phyloP scores from a whole-genome alignment of 257 asterid species.

The Plantago ovata region DNA sequence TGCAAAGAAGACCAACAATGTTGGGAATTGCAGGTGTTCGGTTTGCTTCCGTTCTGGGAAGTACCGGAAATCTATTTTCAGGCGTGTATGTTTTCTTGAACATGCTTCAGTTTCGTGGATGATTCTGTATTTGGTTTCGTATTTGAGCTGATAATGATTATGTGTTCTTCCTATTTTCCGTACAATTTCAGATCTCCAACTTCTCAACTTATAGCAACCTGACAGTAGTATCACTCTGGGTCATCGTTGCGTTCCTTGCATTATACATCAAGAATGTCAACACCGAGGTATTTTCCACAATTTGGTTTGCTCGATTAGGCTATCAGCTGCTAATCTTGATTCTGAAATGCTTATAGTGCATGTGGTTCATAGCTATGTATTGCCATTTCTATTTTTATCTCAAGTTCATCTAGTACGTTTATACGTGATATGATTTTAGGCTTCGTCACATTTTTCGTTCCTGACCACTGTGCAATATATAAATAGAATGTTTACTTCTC shows the following conservation, averaged over 20 bases:
- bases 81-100: slow-evolving; percentile 51
- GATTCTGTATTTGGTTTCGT: not conserved
- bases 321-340: slow-evolving; percentile 1
- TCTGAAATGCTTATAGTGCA: too few species aligned
- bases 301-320: slow-evolving; percentile 14
- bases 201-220: slow-evolving; percentile 90
- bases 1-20: slow-evolving; percentile 51
- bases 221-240: slow-evolving; percentile 89
- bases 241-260: slow-evolving; percentile 59
- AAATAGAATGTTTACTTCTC: slow-evolving; percentile 12
- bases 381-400: too few species aligned
- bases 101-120: not conserved
- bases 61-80: slow-evolving; percentile 86
- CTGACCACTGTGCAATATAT: not conserved
- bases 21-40: slow-evolving; percentile 73
- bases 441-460: too few species aligned
- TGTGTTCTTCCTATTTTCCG: slow-evolving; percentile 14
- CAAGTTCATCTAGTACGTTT: too few species aligned
- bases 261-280: slow-evolving; percentile 75
- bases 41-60: slow-evolving; percentile 90
- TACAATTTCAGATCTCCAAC: slow-evolving; percentile 75
- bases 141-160: slow-evolving; percentile 3
- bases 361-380: too few species aligned
- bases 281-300: slow-evolving; percentile 65
- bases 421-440: too few species aligned